Conservation (phyloP, 176 grass and related monocot genomes). For the Tillandsia fasciculata region DNA sequence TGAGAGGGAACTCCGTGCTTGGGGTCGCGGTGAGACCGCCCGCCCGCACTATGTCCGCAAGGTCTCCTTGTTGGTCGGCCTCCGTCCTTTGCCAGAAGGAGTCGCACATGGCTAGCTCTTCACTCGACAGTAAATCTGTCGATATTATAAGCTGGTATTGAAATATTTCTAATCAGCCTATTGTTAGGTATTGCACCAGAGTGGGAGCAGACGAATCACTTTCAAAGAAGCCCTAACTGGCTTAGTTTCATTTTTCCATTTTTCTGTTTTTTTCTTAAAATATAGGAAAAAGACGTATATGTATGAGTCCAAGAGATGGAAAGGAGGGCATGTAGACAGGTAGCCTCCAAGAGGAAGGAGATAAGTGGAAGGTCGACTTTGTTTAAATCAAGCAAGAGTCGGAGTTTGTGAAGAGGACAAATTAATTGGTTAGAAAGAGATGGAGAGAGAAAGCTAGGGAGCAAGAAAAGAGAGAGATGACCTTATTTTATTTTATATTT, state of each 20-base stretch:
- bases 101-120: conserved; percentile 56
- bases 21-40: conserved; percentile 24
- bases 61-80: conserved; percentile 49
- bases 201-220: not conserved
- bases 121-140: not conserved
- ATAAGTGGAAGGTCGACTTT: conserved; percentile 11
- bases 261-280: not conserved
- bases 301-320: not conserved
- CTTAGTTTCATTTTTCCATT: not conserved
- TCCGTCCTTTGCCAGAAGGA: conserved; percentile 63
- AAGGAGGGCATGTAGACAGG: conserved; percentile 28
- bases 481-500: conserved; percentile 21
- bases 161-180: conserved; percentile 24
- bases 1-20: conserved; percentile 1
- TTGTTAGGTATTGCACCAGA: not conserved
- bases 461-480: conserved; percentile 9
- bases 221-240: not conserved
- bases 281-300: too few species aligned
- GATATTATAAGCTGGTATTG: conserved; percentile 11
- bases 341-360: not conserved
- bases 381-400: not conserved
- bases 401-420: conserved; percentile 32
- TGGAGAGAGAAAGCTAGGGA: not conserved
- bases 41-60: conserved; percentile 60
- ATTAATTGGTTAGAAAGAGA: conserved; percentile 17